phyloP scores from a whole-genome alignment of 1,284 basidiomycete species.

The Malassezia sympodialis region DNA sequence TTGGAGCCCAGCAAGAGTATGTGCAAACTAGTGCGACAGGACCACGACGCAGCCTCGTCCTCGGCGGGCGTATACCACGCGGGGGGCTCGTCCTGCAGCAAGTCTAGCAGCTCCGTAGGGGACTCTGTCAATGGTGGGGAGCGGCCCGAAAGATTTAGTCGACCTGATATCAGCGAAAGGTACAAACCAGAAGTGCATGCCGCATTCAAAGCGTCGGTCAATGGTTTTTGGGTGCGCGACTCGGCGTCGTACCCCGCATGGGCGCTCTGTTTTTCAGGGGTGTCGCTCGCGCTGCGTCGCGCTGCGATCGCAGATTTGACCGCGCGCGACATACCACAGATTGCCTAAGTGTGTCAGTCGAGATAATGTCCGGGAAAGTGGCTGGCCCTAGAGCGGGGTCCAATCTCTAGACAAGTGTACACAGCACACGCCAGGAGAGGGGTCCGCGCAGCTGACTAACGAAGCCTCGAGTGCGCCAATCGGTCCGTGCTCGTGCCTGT shows the following conservation, averaged over 20 bases:
- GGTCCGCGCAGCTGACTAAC: background rate
- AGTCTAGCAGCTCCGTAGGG: background rate
- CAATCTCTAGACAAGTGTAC: background rate
- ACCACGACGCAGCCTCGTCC: constrained; percentile 20
- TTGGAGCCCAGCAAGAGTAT: constrained; percentile 29
- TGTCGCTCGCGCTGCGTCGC: background rate
- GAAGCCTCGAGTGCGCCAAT: background rate
- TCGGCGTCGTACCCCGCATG: background rate
- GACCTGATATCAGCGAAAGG: background rate
- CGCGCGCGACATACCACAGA: constrained; percentile 10
- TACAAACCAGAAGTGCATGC: constrained; percentile 5
- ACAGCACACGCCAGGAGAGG: background rate
- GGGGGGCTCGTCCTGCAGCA: constrained; percentile 1
- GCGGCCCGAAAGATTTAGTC: background rate
- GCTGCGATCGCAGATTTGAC: background rate
- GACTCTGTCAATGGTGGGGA: background rate
- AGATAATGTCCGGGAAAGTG: background rate
- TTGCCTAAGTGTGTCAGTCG: background rate
- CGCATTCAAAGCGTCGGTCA: background rate
- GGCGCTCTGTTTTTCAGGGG: background rate
- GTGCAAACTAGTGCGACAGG: constrained; percentile 26
- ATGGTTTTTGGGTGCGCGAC: background rate
- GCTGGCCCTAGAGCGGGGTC: background rate
- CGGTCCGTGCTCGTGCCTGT: constrained; percentile 4
- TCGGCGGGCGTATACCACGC: background rate